Percentiles rank a stretch among this genome's conserved stretches.
phyloP scores from a whole-genome alignment of 129 eudicot genomes.

The Heracleum sosnowskyi region DNA sequence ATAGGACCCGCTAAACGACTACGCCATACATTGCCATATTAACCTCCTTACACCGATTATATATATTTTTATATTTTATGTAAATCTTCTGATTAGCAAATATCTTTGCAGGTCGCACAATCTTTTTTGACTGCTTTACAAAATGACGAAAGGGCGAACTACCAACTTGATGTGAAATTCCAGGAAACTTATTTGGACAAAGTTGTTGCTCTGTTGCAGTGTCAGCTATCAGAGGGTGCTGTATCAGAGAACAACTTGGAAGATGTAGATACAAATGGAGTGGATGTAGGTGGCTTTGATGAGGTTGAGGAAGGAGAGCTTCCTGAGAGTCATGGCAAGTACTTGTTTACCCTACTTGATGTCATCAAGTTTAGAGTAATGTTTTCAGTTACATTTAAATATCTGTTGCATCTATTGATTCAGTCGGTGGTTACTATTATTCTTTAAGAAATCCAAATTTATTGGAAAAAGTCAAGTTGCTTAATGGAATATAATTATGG shows the following conservation, averaged over 20 bases:
- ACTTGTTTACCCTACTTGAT: conserved; percentile 1
- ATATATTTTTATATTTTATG: neutral
- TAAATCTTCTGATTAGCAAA: neutral
- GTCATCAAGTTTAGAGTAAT: neutral
- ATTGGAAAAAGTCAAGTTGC: too few relatives aligned
- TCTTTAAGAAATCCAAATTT: neutral
- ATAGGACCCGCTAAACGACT: too few relatives aligned
- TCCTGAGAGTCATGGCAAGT: conserved; percentile 74
- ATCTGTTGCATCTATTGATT: neutral
- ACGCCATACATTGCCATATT: too few relatives aligned
- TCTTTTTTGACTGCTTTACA: conserved; percentile 87
- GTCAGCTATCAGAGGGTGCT: conserved; percentile 88
- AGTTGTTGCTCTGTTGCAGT: conserved; percentile 83
- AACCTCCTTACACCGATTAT: too few relatives aligned
- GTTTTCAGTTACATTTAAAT: neutral
- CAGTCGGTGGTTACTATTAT: neutral
- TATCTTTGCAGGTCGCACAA: conserved; percentile 73
- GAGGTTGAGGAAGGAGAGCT: conserved; percentile 99
- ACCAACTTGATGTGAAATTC: conserved; percentile 95
- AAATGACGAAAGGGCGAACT: conserved; percentile 92
- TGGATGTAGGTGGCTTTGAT: conserved; percentile 25
- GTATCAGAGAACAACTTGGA: conserved; percentile 32
- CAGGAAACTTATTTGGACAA: conserved; percentile 89
- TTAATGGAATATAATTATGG: too few relatives aligned
- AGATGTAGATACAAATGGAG: conserved; percentile 23